phyloP scores from a whole-genome alignment of 139 green algal genomes.

The Picochlorum sp. region DNA sequence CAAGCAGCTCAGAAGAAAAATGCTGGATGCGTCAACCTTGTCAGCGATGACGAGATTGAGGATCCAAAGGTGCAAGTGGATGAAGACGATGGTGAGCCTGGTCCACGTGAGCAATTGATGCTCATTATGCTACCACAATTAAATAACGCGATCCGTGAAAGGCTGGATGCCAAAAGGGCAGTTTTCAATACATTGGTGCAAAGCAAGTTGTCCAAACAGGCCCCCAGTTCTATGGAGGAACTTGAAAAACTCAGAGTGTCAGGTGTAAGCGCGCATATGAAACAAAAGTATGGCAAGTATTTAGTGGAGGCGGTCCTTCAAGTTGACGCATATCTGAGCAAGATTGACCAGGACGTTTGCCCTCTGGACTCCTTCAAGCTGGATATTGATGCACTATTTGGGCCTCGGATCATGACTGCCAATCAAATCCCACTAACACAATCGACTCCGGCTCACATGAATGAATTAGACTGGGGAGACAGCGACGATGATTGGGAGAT shows the following conservation, averaged over 20 bases:
- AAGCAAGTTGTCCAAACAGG: not conserved
- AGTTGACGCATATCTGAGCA: constrained; percentile 24
- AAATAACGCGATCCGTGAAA: constrained; percentile 10
- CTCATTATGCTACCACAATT: constrained; percentile 18
- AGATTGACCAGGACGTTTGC: not conserved
- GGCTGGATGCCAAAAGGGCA: not conserved
- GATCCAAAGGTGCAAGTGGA: not conserved
- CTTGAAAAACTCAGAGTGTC: constrained; percentile 9
- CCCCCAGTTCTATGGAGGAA: not conserved
- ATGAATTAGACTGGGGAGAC: constrained; percentile 6
- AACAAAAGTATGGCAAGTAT: constrained; percentile 13
- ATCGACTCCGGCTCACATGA: not conserved
- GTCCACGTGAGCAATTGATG: constrained; percentile 3
- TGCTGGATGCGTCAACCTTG: not conserved
- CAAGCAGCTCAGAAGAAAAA: not conserved
- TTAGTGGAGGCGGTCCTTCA: constrained; percentile 22
- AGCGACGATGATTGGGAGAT: constrained; percentile 5
- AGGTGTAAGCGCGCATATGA: constrained; percentile 22
- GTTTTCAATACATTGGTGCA: constrained; percentile 10
- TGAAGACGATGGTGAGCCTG: not conserved
- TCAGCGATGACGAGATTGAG: not conserved
- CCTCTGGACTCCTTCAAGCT: constrained; percentile 29
- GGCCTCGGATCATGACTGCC: not conserved
- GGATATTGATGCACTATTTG: constrained; percentile 11
- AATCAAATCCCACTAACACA: constrained; percentile 1